Conservation (phyloP, 371 early-diverging fungal genomes). For the Mucor indicus region DNA sequence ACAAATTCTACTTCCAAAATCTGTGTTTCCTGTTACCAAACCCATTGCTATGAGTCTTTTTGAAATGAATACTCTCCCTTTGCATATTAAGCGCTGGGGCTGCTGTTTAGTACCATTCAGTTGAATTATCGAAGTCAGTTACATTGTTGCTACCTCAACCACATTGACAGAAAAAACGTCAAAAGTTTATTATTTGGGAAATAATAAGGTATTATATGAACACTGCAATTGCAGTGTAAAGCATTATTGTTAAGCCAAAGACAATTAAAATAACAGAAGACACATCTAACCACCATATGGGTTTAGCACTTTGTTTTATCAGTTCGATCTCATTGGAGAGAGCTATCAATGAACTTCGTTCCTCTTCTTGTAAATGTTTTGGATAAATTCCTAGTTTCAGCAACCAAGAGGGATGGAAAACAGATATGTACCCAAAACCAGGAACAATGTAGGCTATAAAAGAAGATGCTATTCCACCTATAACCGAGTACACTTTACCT, state of each 20-base stretch:
- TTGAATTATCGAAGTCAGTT: too few relatives aligned
- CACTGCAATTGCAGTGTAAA: constrained; percentile 16
- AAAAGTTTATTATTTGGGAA: too few relatives aligned
- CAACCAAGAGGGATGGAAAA: constrained; percentile 23
- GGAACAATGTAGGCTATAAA: constrained; percentile 60
- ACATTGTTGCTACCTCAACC: too few relatives aligned
- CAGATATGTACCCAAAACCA: constrained; percentile 40
- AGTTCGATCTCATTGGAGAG: background rate
- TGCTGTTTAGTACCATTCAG: too few relatives aligned
- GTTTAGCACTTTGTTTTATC: background rate
- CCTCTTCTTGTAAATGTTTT: background rate
- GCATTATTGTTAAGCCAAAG: constrained; percentile 23
- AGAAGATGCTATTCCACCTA: constrained; percentile 58
- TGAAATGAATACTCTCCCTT: too few relatives aligned
- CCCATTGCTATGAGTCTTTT: too few relatives aligned
- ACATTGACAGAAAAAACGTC: too few relatives aligned
- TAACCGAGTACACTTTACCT: constrained; percentile 52
- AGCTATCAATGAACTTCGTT: background rate
- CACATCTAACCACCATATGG: constrained; percentile 25
- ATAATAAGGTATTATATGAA: too few relatives aligned
- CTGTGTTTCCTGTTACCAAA: too few relatives aligned
- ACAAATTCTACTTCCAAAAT: too few relatives aligned
- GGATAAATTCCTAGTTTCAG: background rate
- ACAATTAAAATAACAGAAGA: constrained; percentile 13
- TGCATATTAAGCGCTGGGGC: too few relatives aligned